Conservation (phyloP, 2,329 filamentous ascomycete species). For the Alternaria brassicae region DNA sequence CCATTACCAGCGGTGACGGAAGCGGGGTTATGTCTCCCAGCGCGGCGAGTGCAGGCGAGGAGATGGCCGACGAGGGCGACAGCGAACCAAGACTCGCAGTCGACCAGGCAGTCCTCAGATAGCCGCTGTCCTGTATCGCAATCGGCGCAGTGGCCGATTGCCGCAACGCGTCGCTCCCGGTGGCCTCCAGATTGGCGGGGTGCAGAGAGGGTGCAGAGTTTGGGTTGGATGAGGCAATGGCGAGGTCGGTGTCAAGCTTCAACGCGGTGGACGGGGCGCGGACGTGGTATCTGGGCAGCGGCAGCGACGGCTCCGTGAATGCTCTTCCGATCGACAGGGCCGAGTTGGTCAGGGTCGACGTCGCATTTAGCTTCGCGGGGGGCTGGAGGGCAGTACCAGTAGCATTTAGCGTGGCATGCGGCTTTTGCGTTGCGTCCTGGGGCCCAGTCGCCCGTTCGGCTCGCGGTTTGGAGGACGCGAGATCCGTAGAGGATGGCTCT, state of each 20-base stretch:
- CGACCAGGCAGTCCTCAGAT: slow-evolving; percentile 52
- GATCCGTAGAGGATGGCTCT: slow-evolving; percentile 31
- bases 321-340: slow-evolving; percentile 24
- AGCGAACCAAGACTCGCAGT: slow-evolving; percentile 55
- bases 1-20: slow-evolving; percentile 57
- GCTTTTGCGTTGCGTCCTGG: slow-evolving; percentile 10
- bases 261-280: slow-evolving; percentile 33
- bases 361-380: slow-evolving; percentile 30
- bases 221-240: slow-evolving; percentile 36
- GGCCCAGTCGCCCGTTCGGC: slow-evolving; percentile 25
- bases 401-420: slow-evolving; percentile 9
- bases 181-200: slow-evolving; percentile 45
- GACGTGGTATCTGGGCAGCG: slow-evolving; percentile 32
- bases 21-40: slow-evolving; percentile 60
- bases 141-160: slow-evolving; percentile 49
- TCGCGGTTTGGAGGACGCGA: slow-evolving; percentile 27
- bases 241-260: slow-evolving; percentile 43
- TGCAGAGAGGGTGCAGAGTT: slow-evolving; percentile 24
- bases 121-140: slow-evolving; percentile 46
- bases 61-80: slow-evolving; percentile 55
- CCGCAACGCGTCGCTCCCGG: slow-evolving; percentile 36
- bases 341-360: slow-evolving; percentile 34
- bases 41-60: slow-evolving; percentile 57
- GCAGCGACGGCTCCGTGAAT: slow-evolving; percentile 6
- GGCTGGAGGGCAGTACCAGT: slow-evolving; percentile 18